Base-by-base conservation (phyloP, 345 rosid genomes). In the Theobroma cacao region DNA sequence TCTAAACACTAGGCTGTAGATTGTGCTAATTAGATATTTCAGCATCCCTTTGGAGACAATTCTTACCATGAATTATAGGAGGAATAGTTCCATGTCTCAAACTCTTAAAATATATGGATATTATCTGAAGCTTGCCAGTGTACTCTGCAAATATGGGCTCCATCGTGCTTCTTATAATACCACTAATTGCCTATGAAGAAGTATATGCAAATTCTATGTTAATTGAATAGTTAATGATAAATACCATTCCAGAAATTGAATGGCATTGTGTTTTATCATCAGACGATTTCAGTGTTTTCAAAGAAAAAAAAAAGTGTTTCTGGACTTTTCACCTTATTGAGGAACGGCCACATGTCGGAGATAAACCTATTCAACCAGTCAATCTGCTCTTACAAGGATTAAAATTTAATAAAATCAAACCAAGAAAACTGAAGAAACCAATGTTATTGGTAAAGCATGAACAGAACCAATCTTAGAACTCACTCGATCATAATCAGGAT, bases 71-170 rank as follows among this genome's bases (percentile, higher is more conserved):
- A 86, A 92, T 26, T 43, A 72, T 70, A 0, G 92, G 97, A 52
- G 97, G 93, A 76, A 89, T 88, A 48, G 89, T 69, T 75, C 97
- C 97, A 1, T 91, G 92, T 56, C 87, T 88, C 71, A 89, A 41
- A 28, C 68, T 81, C 50, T 87, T 85, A 33, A 88, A 89, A 78
- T 89, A 88, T 17, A 91, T 80, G 6, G 93, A 83, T 74, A 86
- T 79, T 55, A 91, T 84, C 64, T 59, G 78, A 78, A 72, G 88
- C 61, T 74, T 79, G 38, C 88, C 92, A 70, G 80, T 71, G 64
- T 91, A 89, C 78, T 91, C 97, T 4, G 87, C 84, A 80, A 91
- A 85, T 41, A 88, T 83, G 2, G 91, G 88, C 76, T 85, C 70
- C 62, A 86, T 63, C 10, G 76, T 85, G 73, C 59, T 88, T 83